A percentile compares a stretch with the other conserved stretches of the same genome.
Evolutionary conservation across 1,139 yeast genomes (phyloP).

Genomic region (Pichia sp.): DNA sequence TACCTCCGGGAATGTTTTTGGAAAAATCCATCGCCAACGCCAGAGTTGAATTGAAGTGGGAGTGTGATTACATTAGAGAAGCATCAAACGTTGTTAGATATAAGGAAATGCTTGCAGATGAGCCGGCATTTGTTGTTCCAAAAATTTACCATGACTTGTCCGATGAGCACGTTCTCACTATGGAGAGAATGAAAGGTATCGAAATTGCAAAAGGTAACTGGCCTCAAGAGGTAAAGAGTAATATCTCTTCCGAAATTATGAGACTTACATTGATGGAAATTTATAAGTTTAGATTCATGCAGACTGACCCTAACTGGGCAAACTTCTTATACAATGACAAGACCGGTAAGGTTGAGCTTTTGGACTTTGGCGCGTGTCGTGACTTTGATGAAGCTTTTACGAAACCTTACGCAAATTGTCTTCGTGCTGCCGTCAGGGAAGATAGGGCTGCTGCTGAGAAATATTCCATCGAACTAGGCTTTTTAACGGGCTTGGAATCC

Average conservation of each 20-base stretch:
- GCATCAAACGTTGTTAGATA: slow-evolving; percentile 73
- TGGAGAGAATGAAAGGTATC: slow-evolving; percentile 80
- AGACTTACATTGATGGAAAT: slow-evolving; percentile 80
- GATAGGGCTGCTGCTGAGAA: slow-evolving; percentile 61
- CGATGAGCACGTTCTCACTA: slow-evolving; percentile 79
- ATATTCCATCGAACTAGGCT: slow-evolving; percentile 72
- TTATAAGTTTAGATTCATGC: slow-evolving; percentile 85
- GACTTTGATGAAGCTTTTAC: slow-evolving; percentile 66
- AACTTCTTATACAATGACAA: slow-evolving; percentile 75
- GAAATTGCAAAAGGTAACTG: slow-evolving; percentile 78
- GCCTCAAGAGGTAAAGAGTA: slow-evolving; percentile 66
- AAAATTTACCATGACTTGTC: slow-evolving; percentile 70
- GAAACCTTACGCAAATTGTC: slow-evolving; percentile 57
- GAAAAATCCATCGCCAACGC: slow-evolving; percentile 94
- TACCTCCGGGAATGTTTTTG: slow-evolving; percentile 88
- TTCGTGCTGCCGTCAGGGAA: slow-evolving; percentile 68
- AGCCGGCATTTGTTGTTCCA: slow-evolving; percentile 73
- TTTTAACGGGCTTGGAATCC: slow-evolving; percentile 86
- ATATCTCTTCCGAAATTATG: slow-evolving; percentile 85
- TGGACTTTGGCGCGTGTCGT: slow-evolving; percentile 95
- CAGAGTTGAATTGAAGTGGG: slow-evolving; percentile 91
- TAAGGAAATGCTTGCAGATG: slow-evolving; percentile 53
- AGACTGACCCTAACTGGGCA: slow-evolving; percentile 99
- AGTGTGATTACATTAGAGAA: slow-evolving; percentile 90
- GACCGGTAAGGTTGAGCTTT: slow-evolving; percentile 59